A percentile compares a stretch with the other conserved stretches of the same genome.
These are phyloP conservation scores for Flaveria sonorensis DNA, from an alignment of 129 eudicot genomes.

Conservation along the genomic window DNA sequence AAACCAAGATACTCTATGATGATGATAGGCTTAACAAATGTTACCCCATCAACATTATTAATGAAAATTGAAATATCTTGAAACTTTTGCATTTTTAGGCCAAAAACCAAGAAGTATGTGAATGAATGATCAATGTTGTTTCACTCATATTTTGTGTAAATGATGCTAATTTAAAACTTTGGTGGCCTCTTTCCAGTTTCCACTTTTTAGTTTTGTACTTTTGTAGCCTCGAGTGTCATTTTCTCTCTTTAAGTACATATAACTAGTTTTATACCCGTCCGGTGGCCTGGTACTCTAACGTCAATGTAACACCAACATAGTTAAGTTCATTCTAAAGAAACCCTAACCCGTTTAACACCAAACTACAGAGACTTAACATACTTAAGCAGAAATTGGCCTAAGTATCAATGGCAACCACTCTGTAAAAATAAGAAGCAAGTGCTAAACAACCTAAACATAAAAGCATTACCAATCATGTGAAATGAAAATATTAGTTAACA, in stretches of 20 bases:
- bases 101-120: not conserved
- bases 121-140: not conserved
- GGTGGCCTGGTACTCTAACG: too few species aligned
- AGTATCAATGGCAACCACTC: too few species aligned
- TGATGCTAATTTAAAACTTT: conserved; percentile 1
- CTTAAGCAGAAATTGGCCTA: too few species aligned
- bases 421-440: too few species aligned
- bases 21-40: conserved; percentile 30
- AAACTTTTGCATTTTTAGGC: not conserved
- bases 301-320: too few species aligned
- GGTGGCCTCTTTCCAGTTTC: not conserved
- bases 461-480: too few species aligned
- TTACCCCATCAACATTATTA: conserved; percentile 10
- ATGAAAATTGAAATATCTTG: conserved; percentile 6
- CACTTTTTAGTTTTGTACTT: not conserved
- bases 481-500: too few species aligned
- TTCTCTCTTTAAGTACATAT: not conserved
- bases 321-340: too few species aligned
- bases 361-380: too few species aligned
- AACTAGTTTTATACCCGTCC: not conserved
- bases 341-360: too few species aligned
- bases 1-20: conserved; percentile 43
- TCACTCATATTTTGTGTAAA: not conserved
- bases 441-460: too few species aligned
- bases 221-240: not conserved